phyloP scores from a whole-genome alignment of 2,329 filamentous ascomycete genomes.

The Trichoderma sp. region DNA sequence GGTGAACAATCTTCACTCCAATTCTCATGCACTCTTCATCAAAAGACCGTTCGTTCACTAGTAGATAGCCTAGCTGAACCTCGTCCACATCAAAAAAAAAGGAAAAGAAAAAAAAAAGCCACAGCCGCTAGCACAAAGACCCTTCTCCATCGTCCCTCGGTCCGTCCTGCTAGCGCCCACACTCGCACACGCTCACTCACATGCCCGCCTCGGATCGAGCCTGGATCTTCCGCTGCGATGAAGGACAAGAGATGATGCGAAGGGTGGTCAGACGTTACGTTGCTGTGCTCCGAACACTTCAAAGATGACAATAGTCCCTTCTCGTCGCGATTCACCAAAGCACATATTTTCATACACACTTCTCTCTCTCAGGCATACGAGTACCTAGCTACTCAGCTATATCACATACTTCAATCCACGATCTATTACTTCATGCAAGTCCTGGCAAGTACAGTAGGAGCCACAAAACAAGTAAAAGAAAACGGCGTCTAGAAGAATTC shows the following conservation, averaged over 20 bases:
- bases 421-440: too few species aligned
- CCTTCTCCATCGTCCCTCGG: conserved; percentile 9
- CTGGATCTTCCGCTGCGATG: background rate
- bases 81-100: too few species aligned
- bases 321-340: background rate
- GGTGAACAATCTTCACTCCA: too few species aligned
- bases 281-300: background rate
- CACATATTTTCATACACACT: background rate
- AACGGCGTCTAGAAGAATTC: conserved; percentile 2
- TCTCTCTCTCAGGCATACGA: too few species aligned
- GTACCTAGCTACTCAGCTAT: too few species aligned
- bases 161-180: conserved; percentile 3
- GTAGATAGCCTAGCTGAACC: background rate
- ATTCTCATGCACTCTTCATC: background rate
- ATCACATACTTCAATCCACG: background rate
- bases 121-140: background rate
- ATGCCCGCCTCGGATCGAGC: background rate
- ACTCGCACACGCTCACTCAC: background rate
- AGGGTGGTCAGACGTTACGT: background rate
- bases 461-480: conserved; percentile 8
- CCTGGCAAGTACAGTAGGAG: background rate
- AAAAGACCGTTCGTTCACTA: too few species aligned
- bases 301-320: background rate
- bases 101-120: too few species aligned
- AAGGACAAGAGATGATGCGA: background rate